Base-by-base conservation (phyloP, 306 rosid species). In the Quercus glauca region DNA sequence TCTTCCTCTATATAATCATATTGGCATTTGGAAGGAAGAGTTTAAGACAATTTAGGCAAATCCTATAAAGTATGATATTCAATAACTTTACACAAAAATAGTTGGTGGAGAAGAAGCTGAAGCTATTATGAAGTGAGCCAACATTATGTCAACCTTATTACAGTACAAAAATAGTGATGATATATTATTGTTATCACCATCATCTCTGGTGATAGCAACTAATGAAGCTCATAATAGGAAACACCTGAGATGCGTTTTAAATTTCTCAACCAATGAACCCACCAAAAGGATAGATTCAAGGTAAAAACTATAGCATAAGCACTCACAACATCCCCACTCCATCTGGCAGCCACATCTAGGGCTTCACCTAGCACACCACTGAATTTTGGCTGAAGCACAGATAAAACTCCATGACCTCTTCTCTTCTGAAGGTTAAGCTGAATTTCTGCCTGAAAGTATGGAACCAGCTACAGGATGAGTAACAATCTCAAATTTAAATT, bases 301-400 rank as follows among this genome's bases (percentile, higher is more conserved):
- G 76, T 76, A 77, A 76, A 55, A 76, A 61, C 65, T 67, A 57
- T 81, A 79, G 53, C 25, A 18, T 21, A 74, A 82, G 82, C 63
- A 88, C 99, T 95, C 85, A 95, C 99, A 77, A 95, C 99, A 80
- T 95, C 98, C 81, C 99, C 99, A 84, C 96, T 92, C 99, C 99
- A 95, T 89, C 98, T 87, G 80, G 90, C 96, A 53, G 97, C 98
- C 73, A 95, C 91, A 79, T 95, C 98, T 19, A 95, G 83, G 81
- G 96, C 92, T 89, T 92, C 97, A 80, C 99, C 99, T n/a, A 89
- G 85, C 84, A 88, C 92, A 60, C 99, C 99, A 49, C 94, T 90
- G 86, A 95, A 92, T 83, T 95, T 95, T 58, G 98, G 99, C 61
- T 79, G 76, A 82, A 90, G 94, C 63, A 95, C 85, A 75, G 98